Evolutionary conservation across 192 early-diverging fungal species (phyloP), one percentile per base, ranked within the genome.

Genomic region (Mortierella claussenii): DNA sequence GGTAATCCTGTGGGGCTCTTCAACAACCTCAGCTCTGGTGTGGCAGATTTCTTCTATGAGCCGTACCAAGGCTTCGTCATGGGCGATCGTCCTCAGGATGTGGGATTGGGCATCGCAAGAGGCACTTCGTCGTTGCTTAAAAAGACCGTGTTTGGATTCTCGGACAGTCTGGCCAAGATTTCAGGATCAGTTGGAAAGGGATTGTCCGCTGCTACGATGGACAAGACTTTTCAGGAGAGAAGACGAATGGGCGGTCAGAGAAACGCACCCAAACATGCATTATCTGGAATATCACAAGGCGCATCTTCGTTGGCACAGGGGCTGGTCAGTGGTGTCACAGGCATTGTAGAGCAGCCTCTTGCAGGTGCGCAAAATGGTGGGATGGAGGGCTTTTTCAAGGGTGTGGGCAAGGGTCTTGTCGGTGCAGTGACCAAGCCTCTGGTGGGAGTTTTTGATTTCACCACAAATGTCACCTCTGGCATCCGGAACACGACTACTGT

Each of bases 1-100:
- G 98, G 98, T 27, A 99, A 99, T 60, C 98, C 98, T 2, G 95
- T 99, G 2, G 97, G 98, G 2, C 76, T 99, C 18, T 99, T 99
- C 81, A 97, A 89, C 81, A 98, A 90, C 62, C 87, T 99, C 49
- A 93, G 93, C 62, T 95, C 95, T 0, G 98, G 98, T 7, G 96
- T 98, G 1, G 86, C 87, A 4, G 98, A 98, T 68, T 90, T 98
- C 45, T 99, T 99, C 78, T 99, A 98, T 80, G 96, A 99, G 70
- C 97, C 97, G 0, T 92, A 95, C 68, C 94, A 97, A 85, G 97
- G 97, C 5, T 93, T 97, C 56, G 90, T 96, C 37, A 95, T 98
- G 87, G 96, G 93, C 58, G 92, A 93, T 55, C 87, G 93, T 10
- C 95, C 97, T 10, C 94, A 98, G 67, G 97, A 97, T 65, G 88